Conservation (phyloP, 768 basidiomycete genomes). For the Leccinum broughii region DNA sequence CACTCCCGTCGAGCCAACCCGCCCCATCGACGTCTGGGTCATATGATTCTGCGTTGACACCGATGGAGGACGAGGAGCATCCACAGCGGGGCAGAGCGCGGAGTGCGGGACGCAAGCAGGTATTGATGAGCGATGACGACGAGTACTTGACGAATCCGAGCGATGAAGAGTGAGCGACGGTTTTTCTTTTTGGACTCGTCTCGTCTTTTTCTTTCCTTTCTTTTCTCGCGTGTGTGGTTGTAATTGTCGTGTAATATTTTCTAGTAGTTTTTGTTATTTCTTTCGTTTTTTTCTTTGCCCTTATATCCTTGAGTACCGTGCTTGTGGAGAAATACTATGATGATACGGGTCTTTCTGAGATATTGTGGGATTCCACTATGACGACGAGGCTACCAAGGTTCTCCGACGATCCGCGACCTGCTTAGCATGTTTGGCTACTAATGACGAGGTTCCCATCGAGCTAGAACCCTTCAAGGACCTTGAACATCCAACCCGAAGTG, state of each 20-base stretch:
- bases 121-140: conserved; percentile 67
- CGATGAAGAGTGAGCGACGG: conserved; percentile 57
- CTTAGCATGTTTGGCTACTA: too few relatives aligned
- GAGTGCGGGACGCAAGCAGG: conserved; percentile 66
- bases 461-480: too few relatives aligned
- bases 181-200: background rate
- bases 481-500: too few relatives aligned
- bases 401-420: too few relatives aligned
- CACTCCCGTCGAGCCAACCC: conserved; percentile 28
- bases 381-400: too few relatives aligned
- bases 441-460: too few relatives aligned
- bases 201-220: background rate
- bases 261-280: background rate
- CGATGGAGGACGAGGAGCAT: conserved; percentile 81
- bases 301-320: background rate
- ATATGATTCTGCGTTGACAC: conserved; percentile 69
- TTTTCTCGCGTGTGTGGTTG: background rate
- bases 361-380: too few relatives aligned
- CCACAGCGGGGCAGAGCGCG: conserved; percentile 55
- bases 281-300: background rate
- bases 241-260: background rate
- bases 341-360: too few relatives aligned
- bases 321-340: too few relatives aligned
- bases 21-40: conserved; percentile 43
- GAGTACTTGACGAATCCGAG: conserved; percentile 67